phyloP scores from a whole-genome alignment of 192 early-diverging fungal genomes.

The Backusella westeae region DNA sequence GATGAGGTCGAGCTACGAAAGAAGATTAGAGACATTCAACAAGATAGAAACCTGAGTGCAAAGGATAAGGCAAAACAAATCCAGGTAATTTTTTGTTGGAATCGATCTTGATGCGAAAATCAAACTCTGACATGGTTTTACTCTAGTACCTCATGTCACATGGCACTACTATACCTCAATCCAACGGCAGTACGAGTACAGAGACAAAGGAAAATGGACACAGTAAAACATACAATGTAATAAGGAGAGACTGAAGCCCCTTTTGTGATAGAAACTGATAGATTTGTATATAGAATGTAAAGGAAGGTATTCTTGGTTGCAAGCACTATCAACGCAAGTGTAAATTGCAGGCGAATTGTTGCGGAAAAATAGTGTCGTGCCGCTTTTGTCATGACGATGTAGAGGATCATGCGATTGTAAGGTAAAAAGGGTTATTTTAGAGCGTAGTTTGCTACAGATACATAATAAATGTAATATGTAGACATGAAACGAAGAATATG shows the following conservation, averaged over 20 bases:
- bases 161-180: not conserved
- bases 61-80: conserved; percentile 68
- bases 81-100: conserved; percentile 48
- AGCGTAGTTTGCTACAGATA: no score
- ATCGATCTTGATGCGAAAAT: not conserved
- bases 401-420: conserved; percentile 69
- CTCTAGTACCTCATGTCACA: conserved; percentile 19
- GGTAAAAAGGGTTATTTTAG: conserved; percentile 44
- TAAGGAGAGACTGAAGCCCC: not conserved
- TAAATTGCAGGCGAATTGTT: conserved; percentile 80
- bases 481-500: conserved; percentile 69
- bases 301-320: conserved; percentile 61
- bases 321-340: conserved; percentile 73
- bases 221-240: conserved; percentile 6
- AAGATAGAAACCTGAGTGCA: conserved; percentile 42
- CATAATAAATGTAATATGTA: not conserved
- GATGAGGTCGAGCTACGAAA: conserved; percentile 46
- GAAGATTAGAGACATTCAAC: conserved; percentile 67
- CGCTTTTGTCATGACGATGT: conserved; percentile 83
- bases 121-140: not conserved
- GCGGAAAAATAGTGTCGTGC: conserved; percentile 75
- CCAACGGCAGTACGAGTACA: conserved; percentile 14
- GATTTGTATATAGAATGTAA: conserved; percentile 44
- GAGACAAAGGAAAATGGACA: conserved; percentile 41
- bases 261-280: no score